Conservation (phyloP, 208 protist species). For the Leishmania aethiopica region DNA sequence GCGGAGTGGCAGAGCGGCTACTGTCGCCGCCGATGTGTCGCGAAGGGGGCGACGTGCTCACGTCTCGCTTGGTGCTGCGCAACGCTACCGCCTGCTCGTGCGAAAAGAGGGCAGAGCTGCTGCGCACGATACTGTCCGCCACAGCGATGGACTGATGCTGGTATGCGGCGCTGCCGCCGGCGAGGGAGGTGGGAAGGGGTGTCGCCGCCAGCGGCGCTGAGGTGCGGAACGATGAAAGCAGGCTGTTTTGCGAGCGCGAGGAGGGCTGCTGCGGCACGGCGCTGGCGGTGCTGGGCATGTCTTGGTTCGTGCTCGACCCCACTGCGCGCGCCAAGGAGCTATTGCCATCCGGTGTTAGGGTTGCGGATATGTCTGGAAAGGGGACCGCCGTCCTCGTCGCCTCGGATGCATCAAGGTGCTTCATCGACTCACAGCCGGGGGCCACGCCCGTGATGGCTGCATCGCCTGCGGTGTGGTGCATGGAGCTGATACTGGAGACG, state of each 20-base stretch:
- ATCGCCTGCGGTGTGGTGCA: constrained; percentile 21
- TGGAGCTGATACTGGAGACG: background rate
- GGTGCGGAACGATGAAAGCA: background rate
- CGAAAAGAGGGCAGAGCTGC: constrained; percentile 13
- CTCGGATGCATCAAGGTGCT: background rate
- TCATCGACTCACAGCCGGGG: background rate
- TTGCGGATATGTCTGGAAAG: background rate
- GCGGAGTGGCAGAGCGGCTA: background rate
- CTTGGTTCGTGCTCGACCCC: background rate
- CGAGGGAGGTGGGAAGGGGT: constrained; percentile 14
- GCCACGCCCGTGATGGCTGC: constrained; percentile 15
- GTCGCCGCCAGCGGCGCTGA: constrained; percentile 15
- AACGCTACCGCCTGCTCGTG: background rate
- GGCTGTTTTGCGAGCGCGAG: background rate
- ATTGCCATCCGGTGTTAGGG: background rate
- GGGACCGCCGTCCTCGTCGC: background rate
- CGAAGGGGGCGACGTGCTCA: background rate
- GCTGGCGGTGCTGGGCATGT: background rate
- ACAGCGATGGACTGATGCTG: constrained; percentile 29
- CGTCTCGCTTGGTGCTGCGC: background rate
- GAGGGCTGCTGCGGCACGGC: background rate
- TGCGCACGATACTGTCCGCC: constrained; percentile 25
- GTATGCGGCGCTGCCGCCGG: background rate
- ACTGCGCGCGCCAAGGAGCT: background rate
- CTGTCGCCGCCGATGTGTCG: background rate